phyloP scores from a whole-genome alignment of 2,329 filamentous ascomycete species.

The Ambrosiella beaveri region DNA sequence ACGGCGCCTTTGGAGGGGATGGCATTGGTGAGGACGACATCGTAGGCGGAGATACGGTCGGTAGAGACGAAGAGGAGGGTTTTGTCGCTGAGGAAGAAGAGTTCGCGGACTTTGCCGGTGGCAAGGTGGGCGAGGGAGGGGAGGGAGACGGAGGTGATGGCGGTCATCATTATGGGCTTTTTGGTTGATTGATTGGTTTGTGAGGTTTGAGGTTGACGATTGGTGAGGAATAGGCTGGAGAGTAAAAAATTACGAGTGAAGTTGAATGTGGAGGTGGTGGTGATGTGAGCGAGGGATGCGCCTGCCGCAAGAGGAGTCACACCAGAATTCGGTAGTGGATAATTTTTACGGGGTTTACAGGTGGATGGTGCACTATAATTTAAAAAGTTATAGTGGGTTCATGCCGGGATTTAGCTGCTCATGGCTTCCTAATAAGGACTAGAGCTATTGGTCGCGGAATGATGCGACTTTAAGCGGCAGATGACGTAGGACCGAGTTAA shows the following conservation, averaged over 20 bases:
- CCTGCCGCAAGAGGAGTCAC: slow-evolving; percentile 4
- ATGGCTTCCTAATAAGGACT: neutral
- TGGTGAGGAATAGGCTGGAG: neutral
- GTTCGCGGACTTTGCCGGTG: slow-evolving; percentile 58
- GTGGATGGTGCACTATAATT: neutral
- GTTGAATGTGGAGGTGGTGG: neutral
- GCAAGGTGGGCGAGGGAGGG: slow-evolving; percentile 22
- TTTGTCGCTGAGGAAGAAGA: slow-evolving; percentile 45
- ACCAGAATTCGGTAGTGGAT: slow-evolving; percentile 7
- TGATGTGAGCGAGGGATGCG: neutral
- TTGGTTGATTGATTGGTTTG: neutral
- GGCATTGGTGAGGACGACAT: slow-evolving; percentile 69
- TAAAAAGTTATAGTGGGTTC: neutral
- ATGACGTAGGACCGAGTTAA: neutral
- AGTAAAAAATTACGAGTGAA: neutral
- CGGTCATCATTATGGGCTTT: slow-evolving; percentile 11
- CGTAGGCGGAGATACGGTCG: slow-evolving; percentile 88
- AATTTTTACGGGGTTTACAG: neutral
- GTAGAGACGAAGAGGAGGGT: slow-evolving; percentile 70
- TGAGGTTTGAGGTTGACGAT: slow-evolving; percentile 2
- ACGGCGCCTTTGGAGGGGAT: slow-evolving; percentile 37
- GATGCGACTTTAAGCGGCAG: neutral
- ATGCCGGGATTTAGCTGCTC: neutral
- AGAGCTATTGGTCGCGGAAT: neutral
- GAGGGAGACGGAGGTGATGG: slow-evolving; percentile 19